Percentiles rank a stretch among this genome's conserved stretches.
phyloP scores from a whole-genome alignment of 371 early-diverging fungal genomes.

The Batkoa obscura region DNA sequence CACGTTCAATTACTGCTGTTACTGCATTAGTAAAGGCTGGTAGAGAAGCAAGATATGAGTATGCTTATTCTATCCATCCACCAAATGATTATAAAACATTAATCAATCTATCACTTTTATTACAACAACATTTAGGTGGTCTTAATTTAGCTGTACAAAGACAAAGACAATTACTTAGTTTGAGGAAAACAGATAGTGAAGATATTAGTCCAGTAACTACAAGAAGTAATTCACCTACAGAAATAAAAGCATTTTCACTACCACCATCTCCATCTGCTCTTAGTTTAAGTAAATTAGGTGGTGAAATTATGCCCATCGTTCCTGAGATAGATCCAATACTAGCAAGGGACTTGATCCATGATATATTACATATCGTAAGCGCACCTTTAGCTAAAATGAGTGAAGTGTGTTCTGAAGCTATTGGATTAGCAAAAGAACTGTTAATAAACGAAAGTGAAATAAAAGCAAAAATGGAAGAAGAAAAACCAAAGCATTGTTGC shows the following conservation, averaged over 20 bases:
- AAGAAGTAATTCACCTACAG: background rate
- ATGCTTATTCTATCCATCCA: slow-evolving; percentile 3
- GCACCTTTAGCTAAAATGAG: background rate
- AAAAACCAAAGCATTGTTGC: background rate
- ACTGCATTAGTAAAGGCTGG: background rate
- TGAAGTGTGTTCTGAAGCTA: background rate
- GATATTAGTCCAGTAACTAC: background rate
- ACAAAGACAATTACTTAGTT: background rate
- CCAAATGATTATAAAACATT: background rate
- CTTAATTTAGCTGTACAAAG: slow-evolving; percentile 4
- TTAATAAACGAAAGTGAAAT: background rate
- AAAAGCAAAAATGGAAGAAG: background rate
- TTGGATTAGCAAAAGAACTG: background rate
- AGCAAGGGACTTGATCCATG: slow-evolving; percentile 1
- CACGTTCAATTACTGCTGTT: background rate
- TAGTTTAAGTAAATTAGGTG: slow-evolving; percentile 2
- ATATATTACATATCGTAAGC: background rate
- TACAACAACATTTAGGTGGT: background rate
- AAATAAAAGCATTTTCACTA: background rate
- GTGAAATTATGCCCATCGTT: background rate
- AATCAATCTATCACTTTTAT: background rate
- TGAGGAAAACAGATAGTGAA: background rate
- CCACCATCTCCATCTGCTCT: slow-evolving; percentile 3
- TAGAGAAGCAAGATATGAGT: slow-evolving; percentile 4
- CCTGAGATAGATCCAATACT: slow-evolving; percentile 2